These are phyloP conservation scores for Debaryomyces singareniensis DNA, from an alignment of 1,139 yeast genomes.

Conservation along the genomic window DNA sequence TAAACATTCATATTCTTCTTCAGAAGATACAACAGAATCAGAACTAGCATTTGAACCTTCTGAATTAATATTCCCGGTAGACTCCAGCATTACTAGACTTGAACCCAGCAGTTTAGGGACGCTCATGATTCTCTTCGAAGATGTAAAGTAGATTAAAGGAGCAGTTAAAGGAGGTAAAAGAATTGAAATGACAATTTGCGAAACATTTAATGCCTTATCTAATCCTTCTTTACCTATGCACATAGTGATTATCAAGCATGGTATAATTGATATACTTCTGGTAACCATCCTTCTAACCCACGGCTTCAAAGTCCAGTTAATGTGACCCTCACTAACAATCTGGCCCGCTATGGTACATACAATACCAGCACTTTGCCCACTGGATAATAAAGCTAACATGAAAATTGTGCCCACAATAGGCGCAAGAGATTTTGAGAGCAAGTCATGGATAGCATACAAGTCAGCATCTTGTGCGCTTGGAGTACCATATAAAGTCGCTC, in stretches of 20 bases:
- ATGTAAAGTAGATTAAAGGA: slow-evolving; percentile 71
- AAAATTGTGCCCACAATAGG: slow-evolving; percentile 74
- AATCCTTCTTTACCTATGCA: slow-evolving; percentile 63
- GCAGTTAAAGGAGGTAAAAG: slow-evolving; percentile 71
- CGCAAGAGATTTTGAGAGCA: slow-evolving; percentile 51
- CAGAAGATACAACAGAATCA: slow-evolving; percentile 7
- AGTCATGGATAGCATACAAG: slow-evolving; percentile 59
- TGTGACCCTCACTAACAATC: slow-evolving; percentile 77
- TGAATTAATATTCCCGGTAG: slow-evolving; percentile 17
- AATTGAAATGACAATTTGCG: slow-evolving; percentile 70
- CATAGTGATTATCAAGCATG: slow-evolving; percentile 59
- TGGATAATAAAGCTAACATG: slow-evolving; percentile 66
- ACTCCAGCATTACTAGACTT: too few species aligned
- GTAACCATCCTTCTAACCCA: slow-evolving; percentile 74
- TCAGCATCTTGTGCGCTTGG: slow-evolving; percentile 68
- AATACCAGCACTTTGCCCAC: slow-evolving; percentile 81
- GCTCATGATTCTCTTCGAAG: slow-evolving; percentile 56
- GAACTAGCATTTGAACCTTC: slow-evolving; percentile 5
- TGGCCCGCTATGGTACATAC: slow-evolving; percentile 88
- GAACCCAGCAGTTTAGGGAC: too few species aligned
- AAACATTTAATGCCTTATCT: slow-evolving; percentile 58
- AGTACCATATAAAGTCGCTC: slow-evolving; percentile 62
- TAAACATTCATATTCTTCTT: slow-evolving; percentile 37
- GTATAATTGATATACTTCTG: slow-evolving; percentile 63
- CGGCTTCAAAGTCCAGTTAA: slow-evolving; percentile 68